A percentile compares a stretch with the other conserved stretches of the same genome.
Conservation (phyloP, 2,329 filamentous ascomycete species). For the Pochonia chlamydosporia region DNA sequence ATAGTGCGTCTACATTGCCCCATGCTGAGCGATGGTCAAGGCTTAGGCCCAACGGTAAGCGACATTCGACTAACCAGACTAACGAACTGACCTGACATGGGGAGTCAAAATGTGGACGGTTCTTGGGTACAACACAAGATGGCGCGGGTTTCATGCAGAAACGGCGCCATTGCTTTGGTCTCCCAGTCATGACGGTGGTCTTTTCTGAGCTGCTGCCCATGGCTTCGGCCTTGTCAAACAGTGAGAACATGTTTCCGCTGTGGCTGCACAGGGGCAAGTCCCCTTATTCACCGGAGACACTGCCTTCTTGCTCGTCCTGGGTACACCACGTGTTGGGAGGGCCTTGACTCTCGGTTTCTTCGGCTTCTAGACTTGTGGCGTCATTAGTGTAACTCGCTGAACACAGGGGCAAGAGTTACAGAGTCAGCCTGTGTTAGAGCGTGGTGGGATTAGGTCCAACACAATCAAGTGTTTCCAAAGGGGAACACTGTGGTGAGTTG, state of each 20-base stretch:
- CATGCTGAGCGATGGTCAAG: too few species aligned
- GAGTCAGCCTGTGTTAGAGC: background rate
- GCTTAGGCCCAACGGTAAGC: too few species aligned
- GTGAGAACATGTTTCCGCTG: background rate
- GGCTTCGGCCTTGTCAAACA: background rate
- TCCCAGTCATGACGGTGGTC: too few species aligned
- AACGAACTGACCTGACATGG: too few species aligned
- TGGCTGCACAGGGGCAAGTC: background rate
- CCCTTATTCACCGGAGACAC: background rate
- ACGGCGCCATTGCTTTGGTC: background rate
- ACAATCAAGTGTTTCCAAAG: too few species aligned
- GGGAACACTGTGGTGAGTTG: too few species aligned
- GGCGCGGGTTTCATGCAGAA: background rate
- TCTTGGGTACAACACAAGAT: too few species aligned
- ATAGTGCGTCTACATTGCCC: too few species aligned
- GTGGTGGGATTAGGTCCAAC: too few species aligned
- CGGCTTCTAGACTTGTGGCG: background rate
- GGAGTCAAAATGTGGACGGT: too few species aligned
- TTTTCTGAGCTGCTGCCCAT: too few species aligned
- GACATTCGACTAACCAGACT: too few species aligned
- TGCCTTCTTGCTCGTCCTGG: background rate
- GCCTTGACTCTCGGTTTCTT: background rate
- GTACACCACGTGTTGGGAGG: background rate
- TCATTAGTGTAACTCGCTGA: background rate
- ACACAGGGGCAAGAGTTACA: background rate